phyloP scores from a whole-genome alignment of 2,329 filamentous ascomycete genomes.

The Emergomyces pasteurianus region DNA sequence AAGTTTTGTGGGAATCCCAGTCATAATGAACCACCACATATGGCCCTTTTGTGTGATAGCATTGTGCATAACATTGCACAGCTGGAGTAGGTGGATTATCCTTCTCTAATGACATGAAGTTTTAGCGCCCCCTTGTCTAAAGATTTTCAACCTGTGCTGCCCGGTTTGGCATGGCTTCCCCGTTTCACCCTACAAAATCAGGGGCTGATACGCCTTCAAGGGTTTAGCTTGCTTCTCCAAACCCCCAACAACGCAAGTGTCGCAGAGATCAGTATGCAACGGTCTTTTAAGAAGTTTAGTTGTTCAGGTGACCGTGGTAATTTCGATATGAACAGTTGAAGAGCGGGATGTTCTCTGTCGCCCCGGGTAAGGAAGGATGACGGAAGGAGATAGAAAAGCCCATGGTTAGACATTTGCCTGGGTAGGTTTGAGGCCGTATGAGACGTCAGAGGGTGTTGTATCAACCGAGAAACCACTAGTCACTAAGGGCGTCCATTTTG shows the following conservation, averaged over 20 bases:
- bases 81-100: neutral
- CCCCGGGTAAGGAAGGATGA: neutral
- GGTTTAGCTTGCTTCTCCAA: too few relatives aligned
- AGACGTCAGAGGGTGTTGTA: too few relatives aligned
- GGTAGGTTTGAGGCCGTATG: too few relatives aligned
- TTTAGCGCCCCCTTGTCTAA: neutral
- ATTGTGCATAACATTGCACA: neutral
- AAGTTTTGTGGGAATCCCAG: neutral
- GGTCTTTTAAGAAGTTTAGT: neutral
- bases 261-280: too few relatives aligned
- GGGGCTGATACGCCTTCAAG: neutral
- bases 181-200: neutral
- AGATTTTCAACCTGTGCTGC: neutral
- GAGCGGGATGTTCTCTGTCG: neutral
- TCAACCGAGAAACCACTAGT: too few relatives aligned
- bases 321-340: neutral
- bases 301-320: neutral
- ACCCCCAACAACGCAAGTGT: neutral
- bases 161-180: neutral
- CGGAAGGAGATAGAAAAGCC: neutral
- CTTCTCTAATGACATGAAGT: neutral
- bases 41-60: neutral
- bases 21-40: neutral
- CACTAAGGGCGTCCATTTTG: too few relatives aligned
- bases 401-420: neutral